Percentiles rank a stretch among this genome's conserved stretches.
Evolutionary conservation across 2,329 filamentous ascomycete genomes (phyloP).

Genomic region (Paraconiothyrium sp.): DNA sequence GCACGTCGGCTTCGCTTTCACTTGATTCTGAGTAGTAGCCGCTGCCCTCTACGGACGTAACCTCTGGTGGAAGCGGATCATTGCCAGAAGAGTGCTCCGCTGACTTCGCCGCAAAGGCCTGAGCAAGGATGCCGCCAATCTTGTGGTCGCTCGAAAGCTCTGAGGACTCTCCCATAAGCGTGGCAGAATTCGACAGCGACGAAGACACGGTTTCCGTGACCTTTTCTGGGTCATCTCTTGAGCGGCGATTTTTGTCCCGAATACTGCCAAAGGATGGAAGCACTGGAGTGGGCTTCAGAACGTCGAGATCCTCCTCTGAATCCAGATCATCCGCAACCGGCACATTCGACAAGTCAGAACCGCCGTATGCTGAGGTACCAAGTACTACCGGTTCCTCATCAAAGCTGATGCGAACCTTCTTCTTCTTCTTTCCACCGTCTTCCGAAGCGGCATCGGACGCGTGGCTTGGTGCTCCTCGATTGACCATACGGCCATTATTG

Average conservation of each 20-base stretch:
- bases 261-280: slow-evolving; percentile 80
- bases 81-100: slow-evolving; percentile 38
- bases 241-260: slow-evolving; percentile 66
- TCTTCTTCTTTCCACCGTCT: slow-evolving; percentile 49
- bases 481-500: slow-evolving; percentile 60
- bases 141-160: slow-evolving; percentile 69
- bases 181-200: slow-evolving; percentile 46
- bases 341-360: slow-evolving; percentile 29
- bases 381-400: slow-evolving; percentile 71
- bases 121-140: slow-evolving; percentile 64
- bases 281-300: slow-evolving; percentile 78
- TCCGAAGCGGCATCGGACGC: slow-evolving; percentile 65
- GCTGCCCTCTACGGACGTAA: slow-evolving; percentile 73
- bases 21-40: slow-evolving; percentile 71
- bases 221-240: slow-evolving; percentile 60
- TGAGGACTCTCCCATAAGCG: slow-evolving; percentile 49
- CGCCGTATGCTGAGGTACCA: slow-evolving; percentile 53
- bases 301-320: slow-evolving; percentile 70
- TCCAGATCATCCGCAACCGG: slow-evolving; percentile 54
- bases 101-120: slow-evolving; percentile 65
- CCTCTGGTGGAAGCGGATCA: slow-evolving; percentile 75
- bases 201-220: slow-evolving; percentile 57
- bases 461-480: slow-evolving; percentile 61
- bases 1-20: slow-evolving; percentile 35
- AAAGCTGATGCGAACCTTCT: slow-evolving; percentile 80